Conservation (phyloP, 2,329 filamentous ascomycete species). For the Raffaelea deltoideospora region DNA sequence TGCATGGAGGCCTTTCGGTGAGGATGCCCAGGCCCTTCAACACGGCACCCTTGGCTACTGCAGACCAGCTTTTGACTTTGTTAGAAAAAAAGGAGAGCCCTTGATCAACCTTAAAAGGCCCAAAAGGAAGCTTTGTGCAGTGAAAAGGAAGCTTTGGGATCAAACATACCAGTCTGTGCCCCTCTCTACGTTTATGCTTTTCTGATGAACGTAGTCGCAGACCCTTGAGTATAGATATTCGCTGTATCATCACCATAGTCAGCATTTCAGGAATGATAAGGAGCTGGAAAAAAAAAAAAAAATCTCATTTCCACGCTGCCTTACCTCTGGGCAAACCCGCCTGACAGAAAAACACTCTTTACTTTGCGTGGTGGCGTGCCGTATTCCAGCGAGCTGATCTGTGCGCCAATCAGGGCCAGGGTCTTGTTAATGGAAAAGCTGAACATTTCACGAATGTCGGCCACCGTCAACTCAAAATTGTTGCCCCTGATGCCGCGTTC, state of each 20-base stretch:
- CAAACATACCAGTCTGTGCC: conserved; percentile 10
- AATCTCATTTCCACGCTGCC: not conserved
- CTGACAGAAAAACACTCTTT: conserved; percentile 14
- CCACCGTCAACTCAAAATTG: conserved; percentile 4
- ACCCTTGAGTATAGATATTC: conserved; percentile 11
- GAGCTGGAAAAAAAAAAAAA: not conserved
- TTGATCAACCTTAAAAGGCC: no score
- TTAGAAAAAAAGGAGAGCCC: not conserved
- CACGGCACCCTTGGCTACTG: conserved; percentile 13
- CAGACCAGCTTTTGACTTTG: conserved; percentile 8
- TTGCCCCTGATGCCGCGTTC: conserved; percentile 9
- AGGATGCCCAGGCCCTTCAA: conserved; percentile 13
- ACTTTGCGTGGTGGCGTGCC: conserved; percentile 6
- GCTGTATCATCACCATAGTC: conserved; percentile 1
- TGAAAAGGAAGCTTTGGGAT: no score
- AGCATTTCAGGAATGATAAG: not conserved
- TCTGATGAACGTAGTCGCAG: conserved; percentile 6
- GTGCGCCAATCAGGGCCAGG: conserved; percentile 9
- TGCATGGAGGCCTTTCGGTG: conserved; percentile 9
- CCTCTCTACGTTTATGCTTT: conserved; percentile 10
- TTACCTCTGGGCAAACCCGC: conserved; percentile 10
- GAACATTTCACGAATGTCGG: conserved; percentile 12
- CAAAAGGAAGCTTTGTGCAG: not conserved
- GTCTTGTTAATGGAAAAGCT: conserved; percentile 11
- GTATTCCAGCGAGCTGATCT: conserved; percentile 8